phyloP scores from a whole-genome alignment of 305 asterid species.

The Solanum hybrid region DNA sequence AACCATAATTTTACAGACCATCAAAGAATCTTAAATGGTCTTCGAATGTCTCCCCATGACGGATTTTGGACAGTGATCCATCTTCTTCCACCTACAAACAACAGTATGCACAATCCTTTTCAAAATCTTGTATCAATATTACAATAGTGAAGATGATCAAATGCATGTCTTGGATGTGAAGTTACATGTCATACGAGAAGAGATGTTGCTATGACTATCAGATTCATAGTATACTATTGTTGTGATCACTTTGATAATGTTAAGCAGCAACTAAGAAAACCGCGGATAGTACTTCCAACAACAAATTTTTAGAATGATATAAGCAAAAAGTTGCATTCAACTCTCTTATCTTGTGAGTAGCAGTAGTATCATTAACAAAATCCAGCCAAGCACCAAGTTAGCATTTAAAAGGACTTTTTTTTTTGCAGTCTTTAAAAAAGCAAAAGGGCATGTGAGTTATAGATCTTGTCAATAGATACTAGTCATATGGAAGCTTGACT shows the following conservation, averaged over 20 bases:
- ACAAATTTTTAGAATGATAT: neutral
- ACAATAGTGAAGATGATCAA: neutral
- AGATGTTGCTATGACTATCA: neutral
- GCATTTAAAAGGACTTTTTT: neutral
- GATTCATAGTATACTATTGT: neutral
- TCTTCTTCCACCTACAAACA: slow-evolving; percentile 61
- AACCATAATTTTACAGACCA: slow-evolving; percentile 35
- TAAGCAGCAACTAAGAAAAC: neutral
- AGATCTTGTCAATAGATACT: neutral
- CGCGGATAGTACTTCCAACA: neutral
- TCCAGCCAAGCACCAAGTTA: neutral
- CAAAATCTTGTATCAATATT: neutral
- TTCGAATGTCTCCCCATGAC: slow-evolving; percentile 71
- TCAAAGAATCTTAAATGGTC: slow-evolving; percentile 73
- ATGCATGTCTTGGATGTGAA: neutral
- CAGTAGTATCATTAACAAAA: neutral
- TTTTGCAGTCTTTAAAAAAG: neutral
- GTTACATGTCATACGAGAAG: neutral
- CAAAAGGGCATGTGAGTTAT: neutral
- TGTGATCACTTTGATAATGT: neutral
- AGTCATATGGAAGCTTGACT: neutral
- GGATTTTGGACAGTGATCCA: slow-evolving; percentile 61
- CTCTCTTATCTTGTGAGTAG: neutral
- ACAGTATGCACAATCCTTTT: neutral
- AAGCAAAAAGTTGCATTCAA: neutral